Conservation (phyloP, 2,329 filamentous ascomycete species). For the Monosporascus sp. region DNA sequence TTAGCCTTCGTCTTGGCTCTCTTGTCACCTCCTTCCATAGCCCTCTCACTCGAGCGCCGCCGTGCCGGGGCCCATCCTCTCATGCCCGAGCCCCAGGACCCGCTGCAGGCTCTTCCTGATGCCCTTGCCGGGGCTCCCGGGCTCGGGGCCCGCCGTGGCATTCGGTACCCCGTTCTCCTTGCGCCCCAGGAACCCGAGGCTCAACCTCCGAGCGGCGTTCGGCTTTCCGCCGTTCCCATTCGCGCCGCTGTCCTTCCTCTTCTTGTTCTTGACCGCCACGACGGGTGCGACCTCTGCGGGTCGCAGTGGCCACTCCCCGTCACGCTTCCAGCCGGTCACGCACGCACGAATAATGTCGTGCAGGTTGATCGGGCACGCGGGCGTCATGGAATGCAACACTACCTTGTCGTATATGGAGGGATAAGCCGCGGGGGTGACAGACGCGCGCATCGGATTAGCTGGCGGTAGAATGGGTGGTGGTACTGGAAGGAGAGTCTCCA, state of each 20-base stretch:
- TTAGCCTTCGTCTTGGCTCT: not conserved
- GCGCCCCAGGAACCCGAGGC: slow-evolving; percentile 41
- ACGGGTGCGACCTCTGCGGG: slow-evolving; percentile 36
- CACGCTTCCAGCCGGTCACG: slow-evolving; percentile 86
- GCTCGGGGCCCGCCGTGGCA: slow-evolving; percentile 3
- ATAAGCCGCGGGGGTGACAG: slow-evolving; percentile 70
- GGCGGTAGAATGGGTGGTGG: slow-evolving; percentile 67
- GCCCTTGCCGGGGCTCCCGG: slow-evolving; percentile 14
- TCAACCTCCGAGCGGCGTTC: slow-evolving; percentile 37
- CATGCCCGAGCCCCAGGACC: slow-evolving; percentile 29
- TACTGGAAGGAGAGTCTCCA: slow-evolving; percentile 64
- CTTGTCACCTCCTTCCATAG: not conserved
- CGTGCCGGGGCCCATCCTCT: slow-evolving; percentile 12
- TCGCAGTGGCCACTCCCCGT: slow-evolving; percentile 86
- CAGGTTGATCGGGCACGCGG: slow-evolving; percentile 84
- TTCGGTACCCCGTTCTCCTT: slow-evolving; percentile 22
- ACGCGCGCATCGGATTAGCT: slow-evolving; percentile 69
- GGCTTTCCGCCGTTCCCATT: slow-evolving; percentile 14
- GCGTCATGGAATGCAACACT: slow-evolving; percentile 71
- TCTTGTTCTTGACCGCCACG: slow-evolving; percentile 36
- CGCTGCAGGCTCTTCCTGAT: slow-evolving; percentile 30
- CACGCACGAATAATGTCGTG: slow-evolving; percentile 73
- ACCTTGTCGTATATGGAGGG: slow-evolving; percentile 86
- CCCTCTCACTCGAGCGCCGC: slow-evolving; percentile 5
- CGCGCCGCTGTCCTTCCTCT: slow-evolving; percentile 12